Conservation (phyloP, 495 filamentous ascomycete genomes). For the Talaromyces proteolyticus region DNA sequence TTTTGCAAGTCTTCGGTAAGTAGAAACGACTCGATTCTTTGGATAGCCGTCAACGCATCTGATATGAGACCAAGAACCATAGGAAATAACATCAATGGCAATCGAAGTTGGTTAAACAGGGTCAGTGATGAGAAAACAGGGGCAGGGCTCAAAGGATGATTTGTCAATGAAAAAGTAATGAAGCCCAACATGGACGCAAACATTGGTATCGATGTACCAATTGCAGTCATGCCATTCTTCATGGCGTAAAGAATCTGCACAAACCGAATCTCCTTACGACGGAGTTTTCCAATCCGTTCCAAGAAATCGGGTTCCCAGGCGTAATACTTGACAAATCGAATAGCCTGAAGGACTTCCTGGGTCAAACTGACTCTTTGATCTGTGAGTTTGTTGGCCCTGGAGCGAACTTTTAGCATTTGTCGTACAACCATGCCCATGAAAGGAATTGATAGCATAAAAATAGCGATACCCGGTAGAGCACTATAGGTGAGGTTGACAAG, state of each 20-base stretch:
- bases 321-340: conserved; percentile 94
- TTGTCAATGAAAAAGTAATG: conserved; percentile 80
- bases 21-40: conserved; percentile 82
- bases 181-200: conserved; percentile 95
- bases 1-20: conserved; percentile 81
- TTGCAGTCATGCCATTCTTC: conserved; percentile 76
- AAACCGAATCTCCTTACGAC: conserved; percentile 65
- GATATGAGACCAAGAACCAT: conserved; percentile 82
- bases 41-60: conserved; percentile 79
- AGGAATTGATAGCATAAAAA: conserved; percentile 73
- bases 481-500: conserved; percentile 84
- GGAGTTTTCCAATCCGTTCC: conserved; percentile 63
- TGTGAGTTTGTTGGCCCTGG: conserved; percentile 83
- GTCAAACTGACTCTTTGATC: conserved; percentile 89
- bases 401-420: conserved; percentile 61
- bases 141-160: conserved; percentile 65
- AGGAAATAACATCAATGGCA: conserved; percentile 84
- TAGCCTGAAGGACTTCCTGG: conserved; percentile 85
- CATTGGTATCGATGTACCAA: conserved; percentile 72
- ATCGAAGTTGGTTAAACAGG: conserved; percentile 83
- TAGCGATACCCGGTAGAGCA: conserved; percentile 78
- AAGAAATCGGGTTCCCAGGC: conserved; percentile 90
- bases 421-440: conserved; percentile 67
- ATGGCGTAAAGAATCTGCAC: conserved; percentile 78
- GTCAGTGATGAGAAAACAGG: conserved; percentile 88